A percentile compares a stretch with the other conserved stretches of the same genome.
Evolutionary conservation across 1,284 basidiomycete genomes (phyloP).

Genomic region (Cerrena zonata): DNA sequence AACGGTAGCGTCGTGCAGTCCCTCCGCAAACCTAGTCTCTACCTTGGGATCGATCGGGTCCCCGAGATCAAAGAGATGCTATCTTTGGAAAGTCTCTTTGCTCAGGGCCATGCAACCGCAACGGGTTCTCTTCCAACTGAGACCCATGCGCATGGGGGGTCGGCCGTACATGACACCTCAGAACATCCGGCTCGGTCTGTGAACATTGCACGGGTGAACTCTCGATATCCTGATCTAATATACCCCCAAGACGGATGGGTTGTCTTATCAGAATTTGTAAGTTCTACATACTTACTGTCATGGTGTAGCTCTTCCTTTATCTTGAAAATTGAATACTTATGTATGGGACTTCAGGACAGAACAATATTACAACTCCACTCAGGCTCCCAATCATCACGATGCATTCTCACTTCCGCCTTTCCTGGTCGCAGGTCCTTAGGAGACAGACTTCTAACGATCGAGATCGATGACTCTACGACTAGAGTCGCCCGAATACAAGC

Average conservation of each 20-base stretch:
- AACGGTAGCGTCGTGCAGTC: too few species aligned
- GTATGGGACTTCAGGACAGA: neutral
- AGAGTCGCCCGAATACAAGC: neutral
- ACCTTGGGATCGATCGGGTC: conserved; percentile 19
- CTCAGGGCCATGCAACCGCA: neutral
- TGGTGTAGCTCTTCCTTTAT: neutral
- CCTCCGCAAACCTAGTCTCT: conserved; percentile 17
- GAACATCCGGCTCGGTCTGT: neutral
- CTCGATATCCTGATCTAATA: neutral
- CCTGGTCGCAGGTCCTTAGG: neutral
- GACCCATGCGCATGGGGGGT: neutral
- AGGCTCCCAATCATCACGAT: neutral
- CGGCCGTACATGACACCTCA: neutral
- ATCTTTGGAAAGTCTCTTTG: neutral
- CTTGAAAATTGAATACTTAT: neutral
- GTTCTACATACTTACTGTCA: neutral
- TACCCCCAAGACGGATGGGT: neutral
- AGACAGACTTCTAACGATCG: neutral
- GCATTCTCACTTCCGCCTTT: neutral
- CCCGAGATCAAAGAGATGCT: conserved; percentile 8
- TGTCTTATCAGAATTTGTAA: neutral
- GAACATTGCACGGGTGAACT: neutral
- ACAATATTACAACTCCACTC: neutral
- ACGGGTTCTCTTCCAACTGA: neutral
- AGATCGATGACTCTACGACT: neutral